Base-by-base conservation (phyloP, 2,329 filamentous ascomycete genomes). In the Pseudodiploospora longispora region DNA sequence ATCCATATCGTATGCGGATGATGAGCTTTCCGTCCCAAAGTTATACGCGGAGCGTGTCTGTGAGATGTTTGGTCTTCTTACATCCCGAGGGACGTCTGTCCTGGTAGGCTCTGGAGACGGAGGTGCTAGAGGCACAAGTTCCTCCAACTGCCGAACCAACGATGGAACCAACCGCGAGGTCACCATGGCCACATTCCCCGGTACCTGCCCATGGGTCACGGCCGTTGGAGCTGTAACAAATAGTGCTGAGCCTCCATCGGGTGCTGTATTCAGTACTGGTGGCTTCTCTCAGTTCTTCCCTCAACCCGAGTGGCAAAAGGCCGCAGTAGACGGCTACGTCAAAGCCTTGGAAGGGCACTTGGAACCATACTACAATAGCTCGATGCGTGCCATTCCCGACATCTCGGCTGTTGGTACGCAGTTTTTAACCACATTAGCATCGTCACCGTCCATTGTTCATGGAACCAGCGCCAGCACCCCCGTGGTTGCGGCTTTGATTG, bases 171-270 rank as follows among this genome's bases (percentile, higher is more conserved):
- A 75, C 47, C 71, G 66, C 1, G 71, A 72, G 7, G 67, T 72
- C 19, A 79, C 82, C 55, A 65, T 79, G 30, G 72, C 80, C 1
- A 73, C 71, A 5, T 87, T 86, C 61, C 83, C 83, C 0, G 75
- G 74, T 0, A 74, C 75, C 0, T 87, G 83, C 52, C 83, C 82
- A 0, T 87, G 77, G 59, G 75, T 86, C 6, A 87, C 83, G 0
- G 65, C 73, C 3, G 75, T 87, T 1, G 83, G 83, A 6, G 82
- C 76, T 2, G 81, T 78, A 1, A 55, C 48, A 34, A 64, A 64
- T 50, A 51, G 51, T 2, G 51, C 52, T 3, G 56, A 62, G 4
- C 67, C 67, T 1, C 64, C 71, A 8, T 56, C 52, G 3, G 72
- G 65, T 3, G 66, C 72, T 2, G 52, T 51, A n/a, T 73, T 69